Conservation (phyloP, 768 basidiomycete genomes). For the Leccinum sublutescens region DNA sequence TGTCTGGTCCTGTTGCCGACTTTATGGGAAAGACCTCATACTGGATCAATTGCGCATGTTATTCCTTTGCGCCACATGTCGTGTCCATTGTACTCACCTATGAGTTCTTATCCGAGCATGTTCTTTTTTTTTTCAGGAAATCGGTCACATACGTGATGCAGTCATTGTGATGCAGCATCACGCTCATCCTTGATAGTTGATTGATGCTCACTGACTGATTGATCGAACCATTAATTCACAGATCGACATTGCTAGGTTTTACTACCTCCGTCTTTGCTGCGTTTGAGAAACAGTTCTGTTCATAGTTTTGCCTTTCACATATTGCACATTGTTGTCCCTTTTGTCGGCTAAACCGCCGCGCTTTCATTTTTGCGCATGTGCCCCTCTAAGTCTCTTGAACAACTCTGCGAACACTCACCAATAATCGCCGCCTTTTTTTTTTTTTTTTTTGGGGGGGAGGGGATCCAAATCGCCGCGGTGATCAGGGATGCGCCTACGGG, state of each 20-base stretch:
- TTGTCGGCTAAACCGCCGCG: not conserved
- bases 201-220: not conserved
- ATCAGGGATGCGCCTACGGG: no score
- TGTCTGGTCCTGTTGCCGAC: slow-evolving; percentile 43
- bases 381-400: not conserved
- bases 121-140: slow-evolving; percentile 1
- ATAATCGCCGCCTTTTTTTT: no score
- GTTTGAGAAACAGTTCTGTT: slow-evolving; percentile 14
- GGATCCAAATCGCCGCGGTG: no score
- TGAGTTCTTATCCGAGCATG: not conserved
- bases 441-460: no score
- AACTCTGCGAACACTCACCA: not conserved
- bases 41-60: no score
- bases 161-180: slow-evolving; percentile 51
- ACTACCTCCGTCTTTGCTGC: slow-evolving; percentile 16
- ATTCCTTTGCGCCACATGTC: slow-evolving; percentile 36
- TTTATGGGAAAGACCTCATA: slow-evolving; percentile 35
- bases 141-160: slow-evolving; percentile 54
- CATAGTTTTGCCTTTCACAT: not conserved
- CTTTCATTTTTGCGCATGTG: not conserved
- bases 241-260: slow-evolving; percentile 5
- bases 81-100: not conserved
- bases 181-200: slow-evolving; percentile 51
- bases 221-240: not conserved
- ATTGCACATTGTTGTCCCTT: no score